These are phyloP conservation scores for Telopea speciosissima DNA, from an alignment of 177 flowering plant genomes.

Conservation along the genomic window DNA sequence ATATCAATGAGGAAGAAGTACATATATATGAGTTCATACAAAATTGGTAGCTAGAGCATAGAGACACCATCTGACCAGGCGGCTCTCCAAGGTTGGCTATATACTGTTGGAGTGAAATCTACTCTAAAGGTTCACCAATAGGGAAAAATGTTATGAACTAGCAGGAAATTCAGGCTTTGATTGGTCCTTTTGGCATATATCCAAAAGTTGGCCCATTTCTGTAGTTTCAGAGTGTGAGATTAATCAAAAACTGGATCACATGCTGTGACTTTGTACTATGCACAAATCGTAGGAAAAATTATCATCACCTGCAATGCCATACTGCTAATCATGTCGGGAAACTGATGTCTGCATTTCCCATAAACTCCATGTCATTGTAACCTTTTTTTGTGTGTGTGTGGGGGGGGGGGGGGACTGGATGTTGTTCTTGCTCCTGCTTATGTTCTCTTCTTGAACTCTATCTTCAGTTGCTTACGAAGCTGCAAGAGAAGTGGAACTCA, in stretches of 20 bases:
- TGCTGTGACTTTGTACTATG: too few species aligned
- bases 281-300: background rate
- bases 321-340: background rate
- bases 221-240: too few species aligned
- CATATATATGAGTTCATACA: too few species aligned
- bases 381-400: background rate
- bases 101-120: background rate
- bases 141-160: background rate
- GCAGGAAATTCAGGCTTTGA: background rate
- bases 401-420: too few species aligned
- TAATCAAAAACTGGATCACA: too few species aligned
- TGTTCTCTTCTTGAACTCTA: background rate
- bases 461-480: slow-evolving; percentile 59
- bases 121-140: background rate
- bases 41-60: too few species aligned
- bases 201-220: background rate
- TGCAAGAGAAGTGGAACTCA: slow-evolving; percentile 55
- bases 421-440: background rate
- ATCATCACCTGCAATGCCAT: background rate
- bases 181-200: too few species aligned
- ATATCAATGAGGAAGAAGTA: too few species aligned
- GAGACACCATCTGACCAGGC: too few species aligned
- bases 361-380: background rate
- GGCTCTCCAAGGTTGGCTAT: too few species aligned
- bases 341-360: background rate